Evolutionary conservation across 2,329 filamentous ascomycete species (phyloP), one percentile per base, ranked within the genome.

Genomic region (Penicillium brasilianum): DNA sequence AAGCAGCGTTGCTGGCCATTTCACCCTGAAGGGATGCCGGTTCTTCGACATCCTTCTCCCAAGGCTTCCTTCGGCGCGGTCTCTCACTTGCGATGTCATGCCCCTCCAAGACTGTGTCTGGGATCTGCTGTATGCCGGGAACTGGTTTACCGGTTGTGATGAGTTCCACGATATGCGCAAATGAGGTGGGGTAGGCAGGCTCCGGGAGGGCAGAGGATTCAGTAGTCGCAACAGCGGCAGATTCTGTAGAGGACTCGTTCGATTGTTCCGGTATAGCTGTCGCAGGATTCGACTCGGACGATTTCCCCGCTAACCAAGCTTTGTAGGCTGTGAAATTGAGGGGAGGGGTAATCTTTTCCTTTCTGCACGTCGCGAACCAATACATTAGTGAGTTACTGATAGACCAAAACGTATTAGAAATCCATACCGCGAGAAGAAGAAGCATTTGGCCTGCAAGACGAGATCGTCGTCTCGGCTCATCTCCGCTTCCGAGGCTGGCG

Each of bases 91-190:
- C 75, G 22, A 84, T 85, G 62, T 90, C 89, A 62, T 91, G 85
- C 4, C 90, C 89, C 57, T 87, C 83, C 20, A 93, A 82, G 5
- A 97, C 82, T 0, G 89, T 95, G 67, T 92, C 86, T 4, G 93
- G 92, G 56, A 97, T 94, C 65, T 96, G 87, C 68, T 88, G 88
- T 71, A 97, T 96, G 0, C 93, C 93, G 1, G 93, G 92, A 46
- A 97, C 90, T 0, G 91, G 89, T 69, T 92, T 88, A 56, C 92
- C 92, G 30, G 87, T 88, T 25, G 91, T 91, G 57, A 97, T 91
- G 57, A 96, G 85, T 70, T 92, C 90, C 58, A 96, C 89, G 63
- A 97, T 92, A 66, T 94, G 88, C 8, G 91, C 89, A 76, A 97
- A 97, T 1, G 88, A 89, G 52, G 88, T 88, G 3, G 93, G 93